phyloP scores from a whole-genome alignment of 2,329 filamentous ascomycete species.

The Arachnomyces sp. region DNA sequence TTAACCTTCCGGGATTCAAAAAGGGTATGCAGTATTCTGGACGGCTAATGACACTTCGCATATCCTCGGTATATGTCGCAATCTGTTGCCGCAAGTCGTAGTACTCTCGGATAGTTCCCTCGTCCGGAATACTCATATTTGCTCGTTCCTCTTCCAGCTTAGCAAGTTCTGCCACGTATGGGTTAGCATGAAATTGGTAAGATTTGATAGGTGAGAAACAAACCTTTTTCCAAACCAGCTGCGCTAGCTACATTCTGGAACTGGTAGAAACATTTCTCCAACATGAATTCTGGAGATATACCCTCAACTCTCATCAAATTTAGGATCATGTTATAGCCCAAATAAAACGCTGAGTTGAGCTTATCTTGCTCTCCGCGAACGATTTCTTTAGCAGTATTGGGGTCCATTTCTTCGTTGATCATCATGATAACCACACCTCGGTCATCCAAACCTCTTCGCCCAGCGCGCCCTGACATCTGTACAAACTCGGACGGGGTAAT shows the following conservation, averaged over 20 bases:
- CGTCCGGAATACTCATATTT: slow-evolving; percentile 70
- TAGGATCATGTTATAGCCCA: slow-evolving; percentile 98
- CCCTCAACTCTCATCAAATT: slow-evolving; percentile 96
- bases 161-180: slow-evolving; percentile 53
- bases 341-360: slow-evolving; percentile 92
- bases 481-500: slow-evolving; percentile 94
- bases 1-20: slow-evolving; percentile 76
- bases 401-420: slow-evolving; percentile 94
- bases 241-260: slow-evolving; percentile 94
- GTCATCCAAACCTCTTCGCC: slow-evolving; percentile 92
- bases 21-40: slow-evolving; percentile 79
- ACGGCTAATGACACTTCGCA: slow-evolving; percentile 85
- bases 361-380: slow-evolving; percentile 95
- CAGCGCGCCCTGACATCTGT: slow-evolving; percentile 96
- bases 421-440: slow-evolving; percentile 99
- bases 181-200: slow-evolving; percentile 19
- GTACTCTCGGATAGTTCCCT: slow-evolving; percentile 85
- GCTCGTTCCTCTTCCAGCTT: slow-evolving; percentile 68
- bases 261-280: slow-evolving; percentile 96
- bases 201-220: slow-evolving; percentile 9
- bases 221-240: slow-evolving; percentile 65
- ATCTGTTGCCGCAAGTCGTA: slow-evolving; percentile 82
- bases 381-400: slow-evolving; percentile 84
- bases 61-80: slow-evolving; percentile 74
- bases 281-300: slow-evolving; percentile 97